Conservation (phyloP, 2,329 filamentous ascomycete species). For the Chaetomiaceae sp. region DNA sequence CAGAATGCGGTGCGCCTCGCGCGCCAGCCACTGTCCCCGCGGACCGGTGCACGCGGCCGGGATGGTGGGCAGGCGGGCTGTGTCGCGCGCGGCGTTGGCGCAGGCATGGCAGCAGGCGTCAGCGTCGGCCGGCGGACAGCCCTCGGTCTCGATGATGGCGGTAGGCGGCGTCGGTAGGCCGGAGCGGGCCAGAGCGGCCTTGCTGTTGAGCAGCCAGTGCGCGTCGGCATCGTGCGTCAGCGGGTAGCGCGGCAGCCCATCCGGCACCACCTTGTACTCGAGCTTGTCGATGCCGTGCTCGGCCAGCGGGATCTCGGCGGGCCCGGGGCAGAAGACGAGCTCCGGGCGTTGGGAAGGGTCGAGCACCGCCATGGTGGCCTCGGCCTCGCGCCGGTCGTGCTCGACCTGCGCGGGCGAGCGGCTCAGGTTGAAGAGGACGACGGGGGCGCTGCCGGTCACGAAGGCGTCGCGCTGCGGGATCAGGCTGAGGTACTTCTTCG, state of each 20-base stretch:
- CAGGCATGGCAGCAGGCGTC: slow-evolving; percentile 26
- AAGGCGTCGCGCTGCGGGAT: slow-evolving; percentile 34
- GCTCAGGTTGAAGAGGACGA: slow-evolving; percentile 29
- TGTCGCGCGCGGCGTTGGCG: slow-evolving; percentile 1
- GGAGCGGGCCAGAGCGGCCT: slow-evolving; percentile 30
- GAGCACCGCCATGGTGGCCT: slow-evolving; percentile 28
- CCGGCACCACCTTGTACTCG: slow-evolving; percentile 27
- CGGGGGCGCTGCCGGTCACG: slow-evolving; percentile 24
- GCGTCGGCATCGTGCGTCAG: slow-evolving; percentile 28
- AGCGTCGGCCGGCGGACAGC: slow-evolving; percentile 14
- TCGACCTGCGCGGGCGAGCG: slow-evolving; percentile 19
- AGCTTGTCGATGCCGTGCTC: slow-evolving; percentile 27
- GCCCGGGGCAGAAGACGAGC: slow-evolving; percentile 30
- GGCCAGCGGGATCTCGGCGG: slow-evolving; percentile 23
- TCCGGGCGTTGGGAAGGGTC: slow-evolving; percentile 26
- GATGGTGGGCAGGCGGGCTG: slow-evolving; percentile 21
- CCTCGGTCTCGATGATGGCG: slow-evolving; percentile 25
- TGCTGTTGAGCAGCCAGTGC: slow-evolving; percentile 33
- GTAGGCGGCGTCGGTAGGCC: slow-evolving; percentile 30
- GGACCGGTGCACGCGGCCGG: slow-evolving; percentile 25
- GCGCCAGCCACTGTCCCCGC: slow-evolving; percentile 27
- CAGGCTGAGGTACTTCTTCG: slow-evolving; percentile 32
- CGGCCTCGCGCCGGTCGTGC: slow-evolving; percentile 27
- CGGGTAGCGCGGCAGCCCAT: slow-evolving; percentile 27
- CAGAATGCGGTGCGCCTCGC: slow-evolving; percentile 26